These are phyloP conservation scores for Tolypocladium amazonense DNA, from an alignment of 2,329 filamentous ascomycete species.

Conservation along the genomic window DNA sequence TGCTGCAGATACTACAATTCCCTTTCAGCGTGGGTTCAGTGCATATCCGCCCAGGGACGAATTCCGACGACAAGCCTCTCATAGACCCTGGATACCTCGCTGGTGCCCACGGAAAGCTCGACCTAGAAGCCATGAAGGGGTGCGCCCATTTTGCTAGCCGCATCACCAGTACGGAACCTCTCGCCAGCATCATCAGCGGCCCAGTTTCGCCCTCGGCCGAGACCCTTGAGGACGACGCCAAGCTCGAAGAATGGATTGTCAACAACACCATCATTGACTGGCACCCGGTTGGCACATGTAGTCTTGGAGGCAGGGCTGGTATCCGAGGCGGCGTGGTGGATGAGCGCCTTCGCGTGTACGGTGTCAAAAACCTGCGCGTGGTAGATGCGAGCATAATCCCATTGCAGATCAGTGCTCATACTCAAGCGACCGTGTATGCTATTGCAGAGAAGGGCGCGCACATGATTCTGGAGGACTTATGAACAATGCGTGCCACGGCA, in stretches of 20 bases:
- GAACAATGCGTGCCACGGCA: background rate
- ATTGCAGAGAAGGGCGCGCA: conserved; percentile 21
- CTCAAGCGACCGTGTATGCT: conserved; percentile 18
- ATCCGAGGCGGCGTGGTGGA: conserved; percentile 19
- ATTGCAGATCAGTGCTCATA: conserved; percentile 14
- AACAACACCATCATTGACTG: conserved; percentile 19
- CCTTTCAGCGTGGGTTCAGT: conserved; percentile 37
- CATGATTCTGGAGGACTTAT: conserved; percentile 17
- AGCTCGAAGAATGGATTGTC: conserved; percentile 14
- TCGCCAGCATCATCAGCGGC: conserved; percentile 24
- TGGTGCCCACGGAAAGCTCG: conserved; percentile 26
- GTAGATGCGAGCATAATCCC: conserved; percentile 16
- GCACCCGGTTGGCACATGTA: conserved; percentile 29
- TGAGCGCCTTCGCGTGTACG: conserved; percentile 13
- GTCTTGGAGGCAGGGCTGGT: conserved; percentile 18
- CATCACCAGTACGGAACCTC: conserved; percentile 24
- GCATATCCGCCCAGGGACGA: conserved; percentile 24
- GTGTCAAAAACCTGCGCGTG: conserved; percentile 11
- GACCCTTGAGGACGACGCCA: conserved; percentile 5
- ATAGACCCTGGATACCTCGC: conserved; percentile 33
- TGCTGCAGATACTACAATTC: conserved; percentile 40
- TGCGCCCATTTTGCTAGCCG: conserved; percentile 27
- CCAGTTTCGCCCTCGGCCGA: conserved; percentile 12
- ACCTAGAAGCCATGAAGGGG: conserved; percentile 31
- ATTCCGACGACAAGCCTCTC: conserved; percentile 15